Evolutionary conservation across 2,329 filamentous ascomycete genomes (phyloP).

Genomic region (Coleophoma cylindrospora): DNA sequence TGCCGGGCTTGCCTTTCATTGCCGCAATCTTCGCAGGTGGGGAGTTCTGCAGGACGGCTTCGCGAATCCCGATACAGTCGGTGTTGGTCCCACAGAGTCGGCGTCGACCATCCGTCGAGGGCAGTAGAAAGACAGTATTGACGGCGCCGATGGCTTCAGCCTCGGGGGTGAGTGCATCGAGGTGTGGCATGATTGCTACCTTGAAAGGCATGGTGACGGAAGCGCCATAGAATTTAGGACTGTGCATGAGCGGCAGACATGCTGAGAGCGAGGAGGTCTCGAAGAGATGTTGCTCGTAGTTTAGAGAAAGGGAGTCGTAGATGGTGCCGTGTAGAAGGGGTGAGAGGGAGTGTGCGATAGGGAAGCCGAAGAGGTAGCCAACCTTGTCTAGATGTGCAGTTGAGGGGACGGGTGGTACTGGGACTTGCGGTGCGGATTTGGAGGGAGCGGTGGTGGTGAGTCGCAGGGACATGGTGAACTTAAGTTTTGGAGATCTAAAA

Average conservation of each 20-base stretch:
- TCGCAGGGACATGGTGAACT: constrained; percentile 6
- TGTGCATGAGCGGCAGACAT: constrained; percentile 46
- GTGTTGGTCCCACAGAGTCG: constrained; percentile 71
- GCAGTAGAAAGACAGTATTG: constrained; percentile 70
- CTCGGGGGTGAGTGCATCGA: constrained; percentile 70
- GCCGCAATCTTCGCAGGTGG: constrained; percentile 33
- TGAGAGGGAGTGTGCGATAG: constrained; percentile 49
- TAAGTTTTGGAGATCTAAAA: not conserved
- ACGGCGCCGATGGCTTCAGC: constrained; percentile 70
- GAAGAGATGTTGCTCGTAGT: constrained; percentile 47
- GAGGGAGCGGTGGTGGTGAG: not conserved
- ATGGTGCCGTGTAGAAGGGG: constrained; percentile 49
- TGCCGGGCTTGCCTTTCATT: constrained; percentile 56
- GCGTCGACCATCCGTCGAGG: constrained; percentile 25
- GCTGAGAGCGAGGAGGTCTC: constrained; percentile 44
- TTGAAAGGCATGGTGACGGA: constrained; percentile 85
- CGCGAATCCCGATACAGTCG: constrained; percentile 72
- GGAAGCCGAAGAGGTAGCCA: constrained; percentile 50
- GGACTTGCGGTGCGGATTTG: not conserved
- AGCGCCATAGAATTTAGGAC: constrained; percentile 60
- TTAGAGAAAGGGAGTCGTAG: constrained; percentile 43
- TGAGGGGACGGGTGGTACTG: constrained; percentile 10
- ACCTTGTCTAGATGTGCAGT: constrained; percentile 17
- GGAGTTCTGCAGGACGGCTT: constrained; percentile 60
- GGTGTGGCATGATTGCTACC: constrained; percentile 66